These are phyloP conservation scores for Elsinoe necatrix DNA, from an alignment of 2,329 filamentous ascomycete genomes.

Conservation along the genomic window DNA sequence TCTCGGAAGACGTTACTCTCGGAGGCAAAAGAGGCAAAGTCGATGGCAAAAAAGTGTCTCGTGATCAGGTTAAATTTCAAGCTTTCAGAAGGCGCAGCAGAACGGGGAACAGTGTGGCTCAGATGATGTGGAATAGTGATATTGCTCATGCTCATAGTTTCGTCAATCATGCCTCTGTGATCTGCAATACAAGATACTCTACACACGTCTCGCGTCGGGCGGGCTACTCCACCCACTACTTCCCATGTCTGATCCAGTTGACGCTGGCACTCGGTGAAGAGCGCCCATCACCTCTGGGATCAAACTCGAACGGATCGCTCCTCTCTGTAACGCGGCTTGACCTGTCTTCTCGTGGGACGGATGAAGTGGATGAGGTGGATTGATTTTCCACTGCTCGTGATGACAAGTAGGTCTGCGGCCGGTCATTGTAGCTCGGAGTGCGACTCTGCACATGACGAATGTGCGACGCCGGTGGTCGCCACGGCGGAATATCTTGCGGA, in stretches of 20 bases:
- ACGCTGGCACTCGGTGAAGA: background rate
- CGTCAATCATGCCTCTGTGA: slow-evolving; percentile 12
- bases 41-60: slow-evolving; percentile 10
- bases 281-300: background rate
- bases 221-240: background rate
- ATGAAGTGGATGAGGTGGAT: slow-evolving; percentile 1
- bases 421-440: slow-evolving; percentile 8
- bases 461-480: slow-evolving; percentile 6
- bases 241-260: background rate
- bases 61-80: background rate
- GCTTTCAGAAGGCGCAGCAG: slow-evolving; percentile 2
- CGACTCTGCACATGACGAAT: slow-evolving; percentile 12
- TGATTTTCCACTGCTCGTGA: slow-evolving; percentile 3
- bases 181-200: slow-evolving; percentile 4
- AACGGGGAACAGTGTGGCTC: background rate
- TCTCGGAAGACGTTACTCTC: too few species aligned
- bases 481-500: slow-evolving; percentile 6
- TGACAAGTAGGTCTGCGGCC: background rate
- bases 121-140: slow-evolving; percentile 4
- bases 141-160: slow-evolving; percentile 7
- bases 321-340: background rate
- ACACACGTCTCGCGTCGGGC: background rate
- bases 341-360: background rate
- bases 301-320: slow-evolving; percentile 11
- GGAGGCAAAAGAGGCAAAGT: slow-evolving; percentile 12